A percentile compares a stretch with the other conserved stretches of the same genome.
phyloP scores from a whole-genome alignment of 495 filamentous ascomycete species.

The Aspergillus olivimuriae region DNA sequence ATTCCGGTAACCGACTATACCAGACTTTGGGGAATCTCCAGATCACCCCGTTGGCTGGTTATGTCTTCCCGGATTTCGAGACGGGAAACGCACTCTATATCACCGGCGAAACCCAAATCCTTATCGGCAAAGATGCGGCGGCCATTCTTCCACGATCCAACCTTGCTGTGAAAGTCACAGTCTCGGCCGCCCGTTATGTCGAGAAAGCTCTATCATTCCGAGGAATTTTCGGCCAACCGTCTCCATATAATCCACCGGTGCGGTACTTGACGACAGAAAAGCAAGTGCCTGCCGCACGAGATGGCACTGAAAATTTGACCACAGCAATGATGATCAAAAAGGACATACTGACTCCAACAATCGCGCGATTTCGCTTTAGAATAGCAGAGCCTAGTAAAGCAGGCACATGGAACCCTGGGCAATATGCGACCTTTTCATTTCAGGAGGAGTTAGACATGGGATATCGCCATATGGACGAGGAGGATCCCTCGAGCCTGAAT shows the following conservation, averaged over 20 bases:
- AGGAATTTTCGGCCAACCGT: slow-evolving; percentile 48
- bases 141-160: slow-evolving; percentile 60
- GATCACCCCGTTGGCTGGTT: slow-evolving; percentile 55
- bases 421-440: slow-evolving; percentile 71
- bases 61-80: slow-evolving; percentile 65
- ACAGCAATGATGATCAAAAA: slow-evolving; percentile 48
- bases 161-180: slow-evolving; percentile 59
- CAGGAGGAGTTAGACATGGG: slow-evolving; percentile 57
- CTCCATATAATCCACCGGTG: slow-evolving; percentile 67
- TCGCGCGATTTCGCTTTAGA: slow-evolving; percentile 57
- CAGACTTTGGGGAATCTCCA: slow-evolving; percentile 73
- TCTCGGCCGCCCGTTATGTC: slow-evolving; percentile 56
- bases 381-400: slow-evolving; percentile 38
- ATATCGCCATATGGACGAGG: slow-evolving; percentile 75
- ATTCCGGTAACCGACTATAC: slow-evolving; percentile 75
- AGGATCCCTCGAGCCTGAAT: slow-evolving; percentile 69
- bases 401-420: slow-evolving; percentile 57
- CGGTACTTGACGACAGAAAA: slow-evolving; percentile 49
- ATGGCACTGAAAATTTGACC: slow-evolving; percentile 12
- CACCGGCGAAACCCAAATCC: slow-evolving; percentile 59
- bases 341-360: slow-evolving; percentile 54
- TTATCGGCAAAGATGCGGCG: slow-evolving; percentile 54
- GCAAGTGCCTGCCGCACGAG: slow-evolving; percentile 14
- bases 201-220: slow-evolving; percentile 58
- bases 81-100: slow-evolving; percentile 64